Percentiles rank a stretch among this genome's conserved stretches.
phyloP scores from a whole-genome alignment of 225 moss, liverwort and hornwort species.

The Marchantia polymorpha region DNA sequence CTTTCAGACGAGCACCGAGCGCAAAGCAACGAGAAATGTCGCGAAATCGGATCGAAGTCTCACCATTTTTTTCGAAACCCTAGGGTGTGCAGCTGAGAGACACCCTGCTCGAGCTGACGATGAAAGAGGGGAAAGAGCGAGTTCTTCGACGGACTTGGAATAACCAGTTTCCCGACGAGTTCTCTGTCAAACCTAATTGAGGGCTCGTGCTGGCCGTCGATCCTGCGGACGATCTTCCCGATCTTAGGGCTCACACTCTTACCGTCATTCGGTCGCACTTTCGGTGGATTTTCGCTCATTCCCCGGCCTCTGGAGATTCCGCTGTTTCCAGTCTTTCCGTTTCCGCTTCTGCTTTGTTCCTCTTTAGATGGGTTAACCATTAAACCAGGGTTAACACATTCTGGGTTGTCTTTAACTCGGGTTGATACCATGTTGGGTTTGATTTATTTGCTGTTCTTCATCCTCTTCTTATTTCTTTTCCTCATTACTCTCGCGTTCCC shows the following conservation, averaged over 20 bases:
- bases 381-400: too few species aligned
- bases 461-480: too few species aligned
- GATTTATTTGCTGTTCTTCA: too few species aligned
- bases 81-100: slow-evolving; percentile 12
- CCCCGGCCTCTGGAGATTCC: too few species aligned
- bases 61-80: slow-evolving; percentile 20
- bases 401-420: too few species aligned
- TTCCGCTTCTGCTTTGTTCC: too few species aligned
- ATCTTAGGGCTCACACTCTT: not conserved
- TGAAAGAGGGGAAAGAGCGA: not conserved
- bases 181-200: slow-evolving; percentile 5
- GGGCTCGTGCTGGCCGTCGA: not conserved
- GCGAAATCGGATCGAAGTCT: not conserved
- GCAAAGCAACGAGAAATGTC: not conserved
- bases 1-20: too few species aligned
- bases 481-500: too few species aligned
- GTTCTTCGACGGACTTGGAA: slow-evolving; percentile 2
- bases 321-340: too few species aligned
- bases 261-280: not conserved
- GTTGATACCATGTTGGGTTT: too few species aligned
- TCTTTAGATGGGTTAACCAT: too few species aligned
- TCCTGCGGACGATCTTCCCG: not conserved
- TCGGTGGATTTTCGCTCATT: too few species aligned
- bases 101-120: not conserved
- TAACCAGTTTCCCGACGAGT: not conserved